phyloP scores from a whole-genome alignment of 139 green algal genomes.

The Astrephomene gubernaculifera region DNA sequence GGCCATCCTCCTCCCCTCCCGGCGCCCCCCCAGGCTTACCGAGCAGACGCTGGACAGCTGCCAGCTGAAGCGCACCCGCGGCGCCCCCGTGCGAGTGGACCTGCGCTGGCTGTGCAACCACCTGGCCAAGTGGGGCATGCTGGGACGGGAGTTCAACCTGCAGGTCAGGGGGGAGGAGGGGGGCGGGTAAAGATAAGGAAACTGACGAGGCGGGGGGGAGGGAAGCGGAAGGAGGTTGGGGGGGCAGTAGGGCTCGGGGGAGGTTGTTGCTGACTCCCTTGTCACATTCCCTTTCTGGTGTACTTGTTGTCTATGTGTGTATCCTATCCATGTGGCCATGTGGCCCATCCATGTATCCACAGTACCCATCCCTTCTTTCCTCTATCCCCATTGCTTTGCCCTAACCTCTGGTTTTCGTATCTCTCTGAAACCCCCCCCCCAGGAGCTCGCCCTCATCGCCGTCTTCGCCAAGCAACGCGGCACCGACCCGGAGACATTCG shows the following conservation, averaged over 20 bases:
- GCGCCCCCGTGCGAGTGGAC: conserved; percentile 65
- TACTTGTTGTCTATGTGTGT: no score
- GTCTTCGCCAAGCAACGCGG: conserved; percentile 78
- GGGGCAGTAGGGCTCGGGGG: no score
- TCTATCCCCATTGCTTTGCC: no score
- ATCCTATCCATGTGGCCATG: no score
- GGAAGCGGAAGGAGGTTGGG: no score
- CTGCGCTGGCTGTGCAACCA: conserved; percentile 76
- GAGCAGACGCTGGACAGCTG: conserved; percentile 82
- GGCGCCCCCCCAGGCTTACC: conserved; percentile 59
- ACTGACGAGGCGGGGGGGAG: background rate
- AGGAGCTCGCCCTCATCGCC: conserved; percentile 70
- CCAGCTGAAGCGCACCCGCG: conserved; percentile 76
- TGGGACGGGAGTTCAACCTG: conserved; percentile 78
- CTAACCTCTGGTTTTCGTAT: no score
- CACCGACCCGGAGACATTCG: conserved; percentile 57
- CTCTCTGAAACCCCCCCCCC: background rate
- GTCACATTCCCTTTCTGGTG: no score
- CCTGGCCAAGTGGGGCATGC: conserved; percentile 74
- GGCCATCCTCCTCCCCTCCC: background rate
- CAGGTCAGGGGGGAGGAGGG: conserved; percentile 11
- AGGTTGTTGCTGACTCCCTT: no score
- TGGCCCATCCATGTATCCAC: no score
- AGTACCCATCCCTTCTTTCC: no score
- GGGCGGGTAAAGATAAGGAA: background rate